Base-by-base conservation (phyloP, 306 rosid genomes). In the Begonia masoniana region DNA sequence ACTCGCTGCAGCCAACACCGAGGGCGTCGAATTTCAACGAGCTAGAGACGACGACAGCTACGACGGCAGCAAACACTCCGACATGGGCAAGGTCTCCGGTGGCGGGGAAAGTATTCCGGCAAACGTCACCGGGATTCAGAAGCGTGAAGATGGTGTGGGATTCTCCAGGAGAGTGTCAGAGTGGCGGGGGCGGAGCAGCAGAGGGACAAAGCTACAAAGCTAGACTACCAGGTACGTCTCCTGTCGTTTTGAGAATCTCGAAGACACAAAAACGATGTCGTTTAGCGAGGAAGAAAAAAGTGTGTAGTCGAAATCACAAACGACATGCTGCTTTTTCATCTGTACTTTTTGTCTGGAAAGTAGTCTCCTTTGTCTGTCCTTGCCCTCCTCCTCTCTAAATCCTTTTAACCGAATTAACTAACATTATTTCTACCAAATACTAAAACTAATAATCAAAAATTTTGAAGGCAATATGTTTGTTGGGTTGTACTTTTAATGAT, bases 1-100 rank as follows among this genome's bases (percentile, higher is more conserved):
- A 74, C 52, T 74, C 78, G 0, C 71, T 74, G 13, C 78, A 74
- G 55, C 74, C 78, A 8, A 74, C 74, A 0, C 78, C 74, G 7
- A 54, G 74, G 11, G 62, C 71, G 9, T 74, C 74, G 8, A 74
- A 65, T 41, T 74, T 74, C 52, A 68, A 74, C 5, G 78, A 74
- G 51, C 3, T 60, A 52, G 78, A 74, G 12, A 61, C 54, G 9
- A 54, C 62, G 6, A 56, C 64, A 0, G 60, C 52, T 41, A 54
- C 69, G 17, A 62, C 65, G 13, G 35, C 74, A 0, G 63, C 65
- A 19, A 73, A 61, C 41, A 73, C 78, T 0, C 74, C 74, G 0
- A 62, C 62, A 0, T 74, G 78, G 78, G 57, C 48, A 2, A 52
- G 73, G 55, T 74, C 78, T 0, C 78, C 78, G n/a, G 62, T 61